These are phyloP conservation scores for Petrea volubilis DNA, from an alignment of 257 asterid genomes.

Conservation along the genomic window DNA sequence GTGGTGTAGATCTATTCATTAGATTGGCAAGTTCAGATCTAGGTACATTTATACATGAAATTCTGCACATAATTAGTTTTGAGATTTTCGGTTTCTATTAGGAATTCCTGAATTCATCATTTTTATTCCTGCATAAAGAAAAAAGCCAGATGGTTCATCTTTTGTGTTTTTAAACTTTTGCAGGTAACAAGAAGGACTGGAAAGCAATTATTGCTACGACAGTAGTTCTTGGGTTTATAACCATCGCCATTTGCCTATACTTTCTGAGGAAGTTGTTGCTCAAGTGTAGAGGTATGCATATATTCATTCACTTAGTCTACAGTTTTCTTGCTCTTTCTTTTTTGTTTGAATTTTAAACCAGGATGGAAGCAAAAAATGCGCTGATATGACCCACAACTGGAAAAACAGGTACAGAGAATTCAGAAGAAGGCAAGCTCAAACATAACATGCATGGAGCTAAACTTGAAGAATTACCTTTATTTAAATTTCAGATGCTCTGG, in stretches of 20 bases:
- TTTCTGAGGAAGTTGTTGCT: neutral
- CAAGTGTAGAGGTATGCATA: slow-evolving; percentile 19
- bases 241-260: neutral
- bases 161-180: neutral
- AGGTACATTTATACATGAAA: slow-evolving; percentile 10
- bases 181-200: slow-evolving; percentile 12
- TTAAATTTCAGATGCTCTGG: slow-evolving; percentile 19
- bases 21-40: slow-evolving; percentile 28
- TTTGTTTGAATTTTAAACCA: neutral
- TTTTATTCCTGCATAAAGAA: neutral
- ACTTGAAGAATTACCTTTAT: slow-evolving; percentile 23
- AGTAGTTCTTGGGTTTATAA: neutral
- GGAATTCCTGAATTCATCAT: too few relatives aligned
- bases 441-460: slow-evolving; percentile 5
- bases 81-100: neutral
- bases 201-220: slow-evolving; percentile 1
- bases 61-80: neutral
- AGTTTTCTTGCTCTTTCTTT: neutral
- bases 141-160: neutral
- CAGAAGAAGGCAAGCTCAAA: neutral
- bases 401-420: neutral
- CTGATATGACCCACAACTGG: neutral
- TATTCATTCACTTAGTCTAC: neutral
- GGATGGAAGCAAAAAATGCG: neutral
- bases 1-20: slow-evolving; percentile 19